phyloP scores from a whole-genome alignment of 1,139 yeast species.

The Taphrina flavorubra region DNA sequence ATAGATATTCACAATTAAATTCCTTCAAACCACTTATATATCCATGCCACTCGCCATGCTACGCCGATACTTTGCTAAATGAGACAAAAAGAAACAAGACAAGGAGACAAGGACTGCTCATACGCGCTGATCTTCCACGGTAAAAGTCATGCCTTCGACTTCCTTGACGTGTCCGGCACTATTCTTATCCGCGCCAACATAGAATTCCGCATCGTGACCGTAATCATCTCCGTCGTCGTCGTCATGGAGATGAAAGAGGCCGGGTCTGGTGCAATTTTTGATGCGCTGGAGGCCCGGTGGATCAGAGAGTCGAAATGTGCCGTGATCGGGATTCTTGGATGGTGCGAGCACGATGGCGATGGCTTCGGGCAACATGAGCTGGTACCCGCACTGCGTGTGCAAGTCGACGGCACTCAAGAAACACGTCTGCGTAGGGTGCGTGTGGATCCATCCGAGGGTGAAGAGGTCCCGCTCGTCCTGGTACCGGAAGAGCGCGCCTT shows the following conservation, averaged over 20 bases:
- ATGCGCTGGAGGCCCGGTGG: constrained; percentile 65
- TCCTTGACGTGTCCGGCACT: constrained; percentile 30
- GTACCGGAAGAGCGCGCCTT: constrained; percentile 61
- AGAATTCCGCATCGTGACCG: background rate
- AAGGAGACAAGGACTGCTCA: background rate
- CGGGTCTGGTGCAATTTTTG: constrained; percentile 55
- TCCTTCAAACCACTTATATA: no score
- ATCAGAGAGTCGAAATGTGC: constrained; percentile 64
- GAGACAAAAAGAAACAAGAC: no score
- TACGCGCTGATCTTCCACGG: constrained; percentile 26
- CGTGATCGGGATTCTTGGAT: constrained; percentile 56
- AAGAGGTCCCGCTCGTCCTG: constrained; percentile 62
- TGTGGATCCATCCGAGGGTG: constrained; percentile 71
- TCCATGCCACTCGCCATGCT: no score
- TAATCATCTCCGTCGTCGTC: background rate
- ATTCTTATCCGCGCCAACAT: constrained; percentile 5
- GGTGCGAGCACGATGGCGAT: constrained; percentile 70
- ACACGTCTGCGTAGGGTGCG: constrained; percentile 71
- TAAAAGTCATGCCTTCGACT: constrained; percentile 21
- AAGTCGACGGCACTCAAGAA: constrained; percentile 66
- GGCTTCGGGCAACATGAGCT: constrained; percentile 70
- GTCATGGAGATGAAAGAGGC: constrained; percentile 63
- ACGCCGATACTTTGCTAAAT: no score
- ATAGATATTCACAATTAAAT: no score
- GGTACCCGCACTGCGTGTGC: constrained; percentile 68